These are phyloP conservation scores for Barnettozyma californica DNA, from an alignment of 805 yeast species.

Conservation along the genomic window DNA sequence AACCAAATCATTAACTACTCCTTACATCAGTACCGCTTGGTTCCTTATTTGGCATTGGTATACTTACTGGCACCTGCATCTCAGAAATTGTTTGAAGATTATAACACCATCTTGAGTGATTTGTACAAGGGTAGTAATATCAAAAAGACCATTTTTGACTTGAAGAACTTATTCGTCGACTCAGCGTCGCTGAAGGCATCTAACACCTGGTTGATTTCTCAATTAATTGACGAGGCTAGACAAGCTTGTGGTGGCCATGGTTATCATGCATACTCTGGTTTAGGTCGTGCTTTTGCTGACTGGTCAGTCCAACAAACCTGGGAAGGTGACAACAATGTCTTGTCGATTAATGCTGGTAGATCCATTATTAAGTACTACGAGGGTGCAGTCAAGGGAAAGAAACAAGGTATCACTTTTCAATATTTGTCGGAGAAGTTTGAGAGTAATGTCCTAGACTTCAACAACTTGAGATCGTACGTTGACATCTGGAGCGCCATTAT, in stretches of 20 bases:
- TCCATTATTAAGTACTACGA: constrained; percentile 44
- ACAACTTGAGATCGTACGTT: constrained; percentile 15
- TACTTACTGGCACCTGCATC: constrained; percentile 75
- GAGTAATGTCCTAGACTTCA: constrained; percentile 22
- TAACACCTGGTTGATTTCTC: constrained; percentile 80
- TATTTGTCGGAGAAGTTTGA: constrained; percentile 28
- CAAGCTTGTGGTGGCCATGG: constrained; percentile 98
- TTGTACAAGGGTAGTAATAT: constrained; percentile 48
- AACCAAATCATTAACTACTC: constrained; percentile 81
- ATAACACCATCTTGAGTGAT: constrained; percentile 42
- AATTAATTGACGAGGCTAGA: constrained; percentile 80
- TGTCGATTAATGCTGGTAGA: constrained; percentile 81
- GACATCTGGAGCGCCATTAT: constrained; percentile 32
- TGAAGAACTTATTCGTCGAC: constrained; percentile 75
- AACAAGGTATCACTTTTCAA: constrained; percentile 24
- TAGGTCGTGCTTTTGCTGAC: constrained; percentile 83
- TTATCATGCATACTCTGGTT: constrained; percentile 86
- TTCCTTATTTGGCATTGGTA: constrained; percentile 78
- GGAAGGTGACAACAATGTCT: constrained; percentile 94
- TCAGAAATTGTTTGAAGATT: constrained; percentile 49
- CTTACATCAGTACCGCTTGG: constrained; percentile 79
- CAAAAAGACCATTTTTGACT: constrained; percentile 47
- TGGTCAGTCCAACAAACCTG: constrained; percentile 99
- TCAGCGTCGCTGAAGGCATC: constrained; percentile 88
- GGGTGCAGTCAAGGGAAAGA: constrained; percentile 32